Evolutionary conservation across 352 stramenopile species (phyloP).

Genomic region (Thraustochytrium sp.): DNA sequence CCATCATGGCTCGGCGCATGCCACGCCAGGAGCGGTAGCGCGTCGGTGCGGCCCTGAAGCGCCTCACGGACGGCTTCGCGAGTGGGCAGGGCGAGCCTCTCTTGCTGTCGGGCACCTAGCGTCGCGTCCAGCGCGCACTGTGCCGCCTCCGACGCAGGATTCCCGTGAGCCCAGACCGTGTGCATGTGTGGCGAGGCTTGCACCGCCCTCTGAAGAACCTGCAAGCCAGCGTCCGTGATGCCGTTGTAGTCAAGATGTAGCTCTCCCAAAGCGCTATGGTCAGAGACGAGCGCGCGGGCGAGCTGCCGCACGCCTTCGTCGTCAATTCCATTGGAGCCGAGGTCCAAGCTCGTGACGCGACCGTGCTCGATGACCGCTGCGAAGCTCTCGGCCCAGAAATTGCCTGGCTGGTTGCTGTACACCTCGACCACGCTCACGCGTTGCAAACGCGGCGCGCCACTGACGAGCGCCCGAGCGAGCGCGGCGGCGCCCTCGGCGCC

Average conservation of each 20-base stretch:
- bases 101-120: not conserved
- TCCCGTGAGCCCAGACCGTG: slow-evolving; percentile 11
- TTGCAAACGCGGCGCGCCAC: not conserved
- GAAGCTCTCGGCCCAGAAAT: not conserved
- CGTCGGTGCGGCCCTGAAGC: not conserved
- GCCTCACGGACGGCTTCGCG: not conserved
- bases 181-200: not conserved
- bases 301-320: not conserved
- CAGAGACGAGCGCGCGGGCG: not conserved
- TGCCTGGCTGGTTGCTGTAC: not conserved
- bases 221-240: not conserved
- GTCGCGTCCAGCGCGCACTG: not conserved
- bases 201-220: not conserved
- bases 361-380: not conserved
- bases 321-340: slow-evolving; percentile 2
- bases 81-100: not conserved
- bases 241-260: slow-evolving; percentile 33
- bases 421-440: not conserved
- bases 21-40: not conserved
- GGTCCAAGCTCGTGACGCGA: not conserved
- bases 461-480: not conserved
- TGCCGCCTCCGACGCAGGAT: not conserved
- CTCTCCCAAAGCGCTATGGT: not conserved
- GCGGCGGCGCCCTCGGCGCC: not conserved
- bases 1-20: not conserved